These are phyloP conservation scores for Blakeslea trispora DNA, from an alignment of 371 early-diverging fungal species.

Conservation along the genomic window DNA sequence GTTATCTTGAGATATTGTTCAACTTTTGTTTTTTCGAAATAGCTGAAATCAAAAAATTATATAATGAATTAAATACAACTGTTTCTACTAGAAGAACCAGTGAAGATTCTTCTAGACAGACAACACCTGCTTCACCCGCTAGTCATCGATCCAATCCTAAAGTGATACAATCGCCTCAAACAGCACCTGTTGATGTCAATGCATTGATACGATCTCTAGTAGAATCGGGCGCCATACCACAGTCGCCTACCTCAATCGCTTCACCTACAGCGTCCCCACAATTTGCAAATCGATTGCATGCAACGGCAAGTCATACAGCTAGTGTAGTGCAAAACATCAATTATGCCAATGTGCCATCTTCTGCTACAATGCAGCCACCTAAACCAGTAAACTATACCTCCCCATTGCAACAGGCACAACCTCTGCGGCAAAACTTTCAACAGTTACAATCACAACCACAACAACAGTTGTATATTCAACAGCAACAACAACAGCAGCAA, in stretches of 20 bases:
- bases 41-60: constrained; percentile 11
- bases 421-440: background rate
- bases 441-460: constrained; percentile 1
- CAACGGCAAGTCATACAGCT: background rate
- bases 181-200: background rate
- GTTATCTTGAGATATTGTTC: no score
- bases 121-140: constrained; percentile 4
- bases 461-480: constrained; percentile 3
- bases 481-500: constrained; percentile 6
- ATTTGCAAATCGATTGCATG: background rate
- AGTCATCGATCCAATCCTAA: background rate
- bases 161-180: background rate
- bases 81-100: constrained; percentile 11
- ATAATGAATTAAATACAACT: constrained; percentile 10
- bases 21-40: background rate
- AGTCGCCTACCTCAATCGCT: constrained; percentile 1
- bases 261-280: constrained; percentile 5
- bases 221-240: background rate
- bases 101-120: constrained; percentile 4
- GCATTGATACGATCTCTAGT: background rate
- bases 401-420: constrained; percentile 1
- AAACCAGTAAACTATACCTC: no score
- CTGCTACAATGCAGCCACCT: no score
- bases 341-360: no score
- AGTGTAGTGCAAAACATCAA: no score